Evolutionary conservation across 306 rosid species (phyloP).

Genomic region (Gastrolobium bilobum): DNA sequence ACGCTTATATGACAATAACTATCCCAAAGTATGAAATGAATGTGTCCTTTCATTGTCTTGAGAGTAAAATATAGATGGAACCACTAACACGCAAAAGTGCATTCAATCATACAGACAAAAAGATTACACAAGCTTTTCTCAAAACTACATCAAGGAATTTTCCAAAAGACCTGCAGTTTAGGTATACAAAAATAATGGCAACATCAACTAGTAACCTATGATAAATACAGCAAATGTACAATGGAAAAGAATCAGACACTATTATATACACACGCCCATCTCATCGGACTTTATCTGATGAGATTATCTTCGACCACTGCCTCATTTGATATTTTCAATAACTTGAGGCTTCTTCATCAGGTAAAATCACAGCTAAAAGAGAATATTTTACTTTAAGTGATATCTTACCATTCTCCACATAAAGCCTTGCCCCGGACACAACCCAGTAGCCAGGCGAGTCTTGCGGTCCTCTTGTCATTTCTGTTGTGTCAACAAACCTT

Average conservation of each 20-base stretch:
- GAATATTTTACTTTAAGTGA: conserved; percentile 84
- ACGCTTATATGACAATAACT: neutral
- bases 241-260: conserved; percentile 47
- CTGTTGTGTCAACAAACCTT: conserved; percentile 87
- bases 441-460: conserved; percentile 91
- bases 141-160: conserved; percentile 42
- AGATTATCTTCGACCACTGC: conserved; percentile 27
- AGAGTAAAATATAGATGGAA: conserved; percentile 1
- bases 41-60: conserved; percentile 24
- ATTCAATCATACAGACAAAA: conserved; percentile 35
- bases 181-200: conserved; percentile 53
- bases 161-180: conserved; percentile 38
- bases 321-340: conserved; percentile 42
- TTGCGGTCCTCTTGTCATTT: conserved; percentile 96
- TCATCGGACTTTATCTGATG: conserved; percentile 23
- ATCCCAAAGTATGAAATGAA: conserved; percentile 1
- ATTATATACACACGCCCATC: conserved; percentile 59
- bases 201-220: conserved; percentile 50
- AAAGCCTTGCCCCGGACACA: conserved; percentile 87
- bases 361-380: conserved; percentile 68
- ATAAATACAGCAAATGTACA: conserved; percentile 59
- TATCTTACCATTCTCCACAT: conserved; percentile 80
- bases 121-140: conserved; percentile 46
- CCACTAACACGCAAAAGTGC: conserved; percentile 23
- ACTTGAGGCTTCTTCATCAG: conserved; percentile 68